Conservation (phyloP, 768 basidiomycete genomes). For the Hygrocybe coccinea region DNA sequence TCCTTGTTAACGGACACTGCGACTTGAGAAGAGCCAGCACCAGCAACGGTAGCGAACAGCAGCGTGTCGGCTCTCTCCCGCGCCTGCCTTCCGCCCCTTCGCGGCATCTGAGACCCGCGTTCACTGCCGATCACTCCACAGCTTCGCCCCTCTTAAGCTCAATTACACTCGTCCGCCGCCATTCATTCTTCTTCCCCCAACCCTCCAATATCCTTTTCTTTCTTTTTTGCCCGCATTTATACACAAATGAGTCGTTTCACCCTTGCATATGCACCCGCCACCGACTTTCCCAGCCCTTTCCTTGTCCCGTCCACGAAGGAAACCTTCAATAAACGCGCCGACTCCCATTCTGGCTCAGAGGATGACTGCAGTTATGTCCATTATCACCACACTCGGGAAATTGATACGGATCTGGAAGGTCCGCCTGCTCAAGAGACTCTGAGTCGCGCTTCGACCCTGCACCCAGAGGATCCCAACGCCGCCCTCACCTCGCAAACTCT, state of each 20-base stretch:
- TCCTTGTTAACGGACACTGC: not conserved
- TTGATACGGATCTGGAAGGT: conserved; percentile 47
- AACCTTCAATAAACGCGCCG: conserved; percentile 37
- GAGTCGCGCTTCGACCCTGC: conserved; percentile 12
- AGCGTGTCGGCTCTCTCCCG: not conserved
- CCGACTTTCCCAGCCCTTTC: conserved; percentile 22
- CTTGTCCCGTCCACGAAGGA: conserved; percentile 22
- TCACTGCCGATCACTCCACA: conserved; percentile 38
- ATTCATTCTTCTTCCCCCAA: conserved; percentile 15
- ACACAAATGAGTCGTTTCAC: not conserved
- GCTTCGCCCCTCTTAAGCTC: conserved; percentile 20
- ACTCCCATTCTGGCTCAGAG: conserved; percentile 55
- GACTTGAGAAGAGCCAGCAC: not conserved
- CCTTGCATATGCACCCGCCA: conserved; percentile 19
- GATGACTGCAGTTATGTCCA: conserved; percentile 40
- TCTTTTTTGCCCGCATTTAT: not conserved
- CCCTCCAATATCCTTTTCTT: conserved; percentile 7
- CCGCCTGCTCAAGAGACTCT: conserved; percentile 6
- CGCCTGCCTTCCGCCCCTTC: not conserved
- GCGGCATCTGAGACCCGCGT: conserved; percentile 39
- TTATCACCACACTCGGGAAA: conserved; percentile 36
- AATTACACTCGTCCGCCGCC: conserved; percentile 5
- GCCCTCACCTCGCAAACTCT: conserved; percentile 72
- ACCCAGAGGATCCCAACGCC: conserved; percentile 31
- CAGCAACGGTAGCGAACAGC: conserved; percentile 1